A percentile compares a stretch with the other conserved stretches of the same genome.
Evolutionary conservation across 352 stramenopile genomes (phyloP).

Genomic region (Phytophthora fragariaefolia): DNA sequence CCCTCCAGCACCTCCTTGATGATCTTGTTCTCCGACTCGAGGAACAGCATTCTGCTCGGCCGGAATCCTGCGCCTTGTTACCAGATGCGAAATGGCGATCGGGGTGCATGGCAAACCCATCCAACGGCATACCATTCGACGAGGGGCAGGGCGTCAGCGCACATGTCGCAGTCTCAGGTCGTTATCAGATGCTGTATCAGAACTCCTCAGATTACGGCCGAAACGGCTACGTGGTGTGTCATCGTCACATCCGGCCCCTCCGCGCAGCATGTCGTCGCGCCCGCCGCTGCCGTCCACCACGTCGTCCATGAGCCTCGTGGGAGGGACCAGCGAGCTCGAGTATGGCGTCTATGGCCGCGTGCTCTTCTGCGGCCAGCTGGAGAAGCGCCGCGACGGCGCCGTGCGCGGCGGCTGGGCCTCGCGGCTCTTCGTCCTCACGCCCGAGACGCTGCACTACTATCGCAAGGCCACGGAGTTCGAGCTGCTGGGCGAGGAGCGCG

Average conservation of each 20-base stretch:
- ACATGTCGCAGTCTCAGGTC: constrained; percentile 23
- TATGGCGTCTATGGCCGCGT: constrained; percentile 79
- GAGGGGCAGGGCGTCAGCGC: too few relatives aligned
- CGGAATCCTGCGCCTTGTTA: constrained; percentile 15
- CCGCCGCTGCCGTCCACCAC: constrained; percentile 31
- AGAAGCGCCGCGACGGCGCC: constrained; percentile 79
- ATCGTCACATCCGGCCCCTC: constrained; percentile 17
- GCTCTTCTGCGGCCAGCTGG: constrained; percentile 76
- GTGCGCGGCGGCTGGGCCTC: constrained; percentile 78
- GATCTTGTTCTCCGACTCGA: constrained; percentile 91
- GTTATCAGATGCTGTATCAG: constrained; percentile 18
- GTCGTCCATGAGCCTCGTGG: constrained; percentile 27
- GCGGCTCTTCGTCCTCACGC: constrained; percentile 84
- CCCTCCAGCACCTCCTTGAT: constrained; percentile 84
- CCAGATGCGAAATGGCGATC: constrained; percentile 39
- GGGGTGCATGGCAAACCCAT: background rate
- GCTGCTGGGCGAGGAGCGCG: constrained; percentile 81
- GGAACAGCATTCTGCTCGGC: constrained; percentile 91
- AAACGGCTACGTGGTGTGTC: constrained; percentile 5
- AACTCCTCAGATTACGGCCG: constrained; percentile 4
- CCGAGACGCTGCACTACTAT: constrained; percentile 84
- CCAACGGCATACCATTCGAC: too few relatives aligned
- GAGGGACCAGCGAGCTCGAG: constrained; percentile 40
- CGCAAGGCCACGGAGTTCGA: constrained; percentile 75
- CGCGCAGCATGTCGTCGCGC: constrained; percentile 31